Conservation (phyloP, 1,284 basidiomycete species). For the Malassezia pachydermatis region DNA sequence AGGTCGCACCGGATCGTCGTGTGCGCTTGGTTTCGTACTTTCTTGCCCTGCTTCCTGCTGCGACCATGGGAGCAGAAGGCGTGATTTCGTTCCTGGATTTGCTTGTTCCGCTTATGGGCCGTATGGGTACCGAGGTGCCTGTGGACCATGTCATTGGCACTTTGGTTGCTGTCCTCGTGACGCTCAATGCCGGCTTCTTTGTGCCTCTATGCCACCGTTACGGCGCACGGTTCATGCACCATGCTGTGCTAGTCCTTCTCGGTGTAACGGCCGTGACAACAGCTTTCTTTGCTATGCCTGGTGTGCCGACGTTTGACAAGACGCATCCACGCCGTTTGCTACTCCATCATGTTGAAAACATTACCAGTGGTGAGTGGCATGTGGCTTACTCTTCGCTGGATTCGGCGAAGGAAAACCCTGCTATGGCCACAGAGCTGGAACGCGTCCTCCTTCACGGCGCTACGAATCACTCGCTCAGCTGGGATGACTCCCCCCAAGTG, state of each 20-base stretch:
- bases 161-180: slow-evolving; percentile 50
- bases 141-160: slow-evolving; percentile 81
- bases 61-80: slow-evolving; percentile 62
- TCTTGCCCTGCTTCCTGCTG: slow-evolving; percentile 51
- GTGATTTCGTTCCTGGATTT: slow-evolving; percentile 64
- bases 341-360: slow-evolving; percentile 74
- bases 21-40: slow-evolving; percentile 34
- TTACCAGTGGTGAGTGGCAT: slow-evolving; percentile 60
- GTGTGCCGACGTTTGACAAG: slow-evolving; percentile 62
- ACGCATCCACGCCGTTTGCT: slow-evolving; percentile 82
- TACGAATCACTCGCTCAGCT: slow-evolving; percentile 33
- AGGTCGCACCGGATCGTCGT: slow-evolving; percentile 29
- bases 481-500: slow-evolving; percentile 35
- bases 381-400: slow-evolving; percentile 77
- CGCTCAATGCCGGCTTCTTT: slow-evolving; percentile 57
- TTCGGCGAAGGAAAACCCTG: slow-evolving; percentile 63
- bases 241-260: slow-evolving; percentile 53
- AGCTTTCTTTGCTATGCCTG: slow-evolving; percentile 56
- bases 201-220: slow-evolving; percentile 64
- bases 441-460: slow-evolving; percentile 53
- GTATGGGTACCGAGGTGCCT: slow-evolving; percentile 50
- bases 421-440: slow-evolving; percentile 59
- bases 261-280: slow-evolving; percentile 52
- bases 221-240: slow-evolving; percentile 48
- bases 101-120: slow-evolving; percentile 75